Conservation (phyloP, 2,329 filamentous ascomycete species). For the Penicillium sp. region DNA sequence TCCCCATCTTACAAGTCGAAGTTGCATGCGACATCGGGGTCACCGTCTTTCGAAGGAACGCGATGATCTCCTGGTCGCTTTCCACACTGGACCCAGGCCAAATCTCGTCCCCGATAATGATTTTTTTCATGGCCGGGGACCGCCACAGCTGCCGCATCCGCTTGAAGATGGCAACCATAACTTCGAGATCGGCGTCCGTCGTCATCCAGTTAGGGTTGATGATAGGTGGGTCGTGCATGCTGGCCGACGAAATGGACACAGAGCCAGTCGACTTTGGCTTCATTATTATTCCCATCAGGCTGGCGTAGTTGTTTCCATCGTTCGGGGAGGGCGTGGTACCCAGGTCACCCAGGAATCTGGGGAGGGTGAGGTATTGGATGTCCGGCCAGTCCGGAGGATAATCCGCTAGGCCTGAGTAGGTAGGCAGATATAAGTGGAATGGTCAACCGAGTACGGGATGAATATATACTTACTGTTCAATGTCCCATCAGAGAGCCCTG, state of each 20-base stretch:
- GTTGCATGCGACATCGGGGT: neutral
- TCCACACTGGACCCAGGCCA: neutral
- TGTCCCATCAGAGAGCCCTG: too few species aligned
- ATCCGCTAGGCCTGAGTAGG: too few species aligned
- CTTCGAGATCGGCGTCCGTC: slow-evolving; percentile 41
- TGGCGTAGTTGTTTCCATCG: slow-evolving; percentile 37
- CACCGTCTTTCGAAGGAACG: neutral
- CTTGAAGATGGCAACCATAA: slow-evolving; percentile 44
- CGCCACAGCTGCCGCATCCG: slow-evolving; percentile 40
- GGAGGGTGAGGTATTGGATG: too few species aligned
- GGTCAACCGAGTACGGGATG: too few species aligned
- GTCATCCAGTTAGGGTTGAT: slow-evolving; percentile 49
- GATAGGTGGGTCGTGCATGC: slow-evolving; percentile 36
- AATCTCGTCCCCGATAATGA: neutral
- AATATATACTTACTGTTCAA: too few species aligned
- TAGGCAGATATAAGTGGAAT: too few species aligned
- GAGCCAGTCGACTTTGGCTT: slow-evolving; percentile 47
- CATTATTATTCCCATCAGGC: slow-evolving; percentile 35
- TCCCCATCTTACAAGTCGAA: neutral
- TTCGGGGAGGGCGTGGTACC: slow-evolving; percentile 2
- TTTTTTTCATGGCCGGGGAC: neutral
- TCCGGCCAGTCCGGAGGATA: too few species aligned
- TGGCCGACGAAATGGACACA: slow-evolving; percentile 41
- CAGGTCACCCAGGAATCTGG: too few species aligned
- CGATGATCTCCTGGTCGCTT: neutral